Percentiles rank a stretch among this genome's conserved stretches.
phyloP scores from a whole-genome alignment of 371 early-diverging fungal genomes.

The Mucor racemosus region DNA sequence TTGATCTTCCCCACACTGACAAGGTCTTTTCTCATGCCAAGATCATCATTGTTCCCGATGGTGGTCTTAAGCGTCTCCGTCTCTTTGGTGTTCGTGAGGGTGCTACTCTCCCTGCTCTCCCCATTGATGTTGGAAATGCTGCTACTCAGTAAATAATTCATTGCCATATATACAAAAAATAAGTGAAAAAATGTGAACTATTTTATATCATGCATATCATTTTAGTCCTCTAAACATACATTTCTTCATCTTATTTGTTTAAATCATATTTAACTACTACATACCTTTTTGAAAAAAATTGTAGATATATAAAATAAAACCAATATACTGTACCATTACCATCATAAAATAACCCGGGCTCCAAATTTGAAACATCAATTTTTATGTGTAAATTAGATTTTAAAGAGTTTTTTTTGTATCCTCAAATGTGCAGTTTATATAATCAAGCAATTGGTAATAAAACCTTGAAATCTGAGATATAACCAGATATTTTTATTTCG shows the following conservation, averaged over 20 bases:
- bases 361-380: too few species aligned
- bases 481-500: too few species aligned
- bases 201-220: background rate
- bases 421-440: background rate
- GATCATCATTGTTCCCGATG: slow-evolving; percentile 74
- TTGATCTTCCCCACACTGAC: slow-evolving; percentile 61
- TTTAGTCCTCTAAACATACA: background rate
- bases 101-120: slow-evolving; percentile 38
- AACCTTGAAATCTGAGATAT: too few species aligned
- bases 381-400: too few species aligned
- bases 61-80: slow-evolving; percentile 80
- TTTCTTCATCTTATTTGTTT: slow-evolving; percentile 1
- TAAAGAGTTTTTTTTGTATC: too few species aligned
- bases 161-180: background rate
- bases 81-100: slow-evolving; percentile 51
- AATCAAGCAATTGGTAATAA: too few species aligned
- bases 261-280: slow-evolving; percentile 7
- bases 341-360: background rate
- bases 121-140: slow-evolving; percentile 33
- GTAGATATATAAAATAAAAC: slow-evolving; percentile 7
- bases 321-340: slow-evolving; percentile 6
- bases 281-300: slow-evolving; percentile 8
- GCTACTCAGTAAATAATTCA: slow-evolving; percentile 15
- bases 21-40: slow-evolving; percentile 68
- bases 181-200: background rate